Evolutionary conservation across 2,329 filamentous ascomycete genomes (phyloP), one percentile per base, ranked within the genome.

Genomic region (Cladosporium sp.): DNA sequence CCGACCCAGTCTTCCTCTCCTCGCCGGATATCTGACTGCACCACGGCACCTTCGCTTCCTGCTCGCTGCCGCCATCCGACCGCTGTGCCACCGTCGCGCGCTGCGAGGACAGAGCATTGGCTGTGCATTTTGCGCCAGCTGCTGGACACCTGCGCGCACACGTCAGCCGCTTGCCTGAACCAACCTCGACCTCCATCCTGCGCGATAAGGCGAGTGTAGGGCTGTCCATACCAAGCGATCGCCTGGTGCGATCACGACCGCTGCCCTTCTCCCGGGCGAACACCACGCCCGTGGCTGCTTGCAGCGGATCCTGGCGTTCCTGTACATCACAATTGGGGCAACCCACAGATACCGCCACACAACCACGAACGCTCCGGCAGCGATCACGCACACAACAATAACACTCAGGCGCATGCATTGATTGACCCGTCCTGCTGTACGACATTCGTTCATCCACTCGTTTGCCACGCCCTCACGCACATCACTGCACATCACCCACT

Each of bases 381-480:
- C 46, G 31, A 50, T 43, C 31, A 35, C 46, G 40, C 35, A 43
- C 14, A 32, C 46, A n/a, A 42, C 38, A 50, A 22, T 19, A 35
- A 22, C 38, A 43, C 46, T 6, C 31, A 46, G 43, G 32, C 43
- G 46, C 46, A 50, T 50, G 46, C 46, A 50, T 50, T 50, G 46
- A 50, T 50, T 50, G 46, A 43, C 18, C 9, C 22, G 35, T 28
- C 37, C 46, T 50, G 46, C 31, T 31, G 40, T 50, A 42, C 38
- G 5, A 16, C 38, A 43, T 38, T 42, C 38, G 43, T 38, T 28
- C 19, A 50, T 50, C 28, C 38, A 50, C 31, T 43, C 38, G 32
- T 50, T 50, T 37, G 35, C 46, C 16, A 43, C 31, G 40, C 38
- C 34, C 40, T 35, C 13, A 35, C 22, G 34, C 16, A 28, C 35